Conservation (phyloP, 2,329 filamentous ascomycete genomes). For the Fusarium sp. region DNA sequence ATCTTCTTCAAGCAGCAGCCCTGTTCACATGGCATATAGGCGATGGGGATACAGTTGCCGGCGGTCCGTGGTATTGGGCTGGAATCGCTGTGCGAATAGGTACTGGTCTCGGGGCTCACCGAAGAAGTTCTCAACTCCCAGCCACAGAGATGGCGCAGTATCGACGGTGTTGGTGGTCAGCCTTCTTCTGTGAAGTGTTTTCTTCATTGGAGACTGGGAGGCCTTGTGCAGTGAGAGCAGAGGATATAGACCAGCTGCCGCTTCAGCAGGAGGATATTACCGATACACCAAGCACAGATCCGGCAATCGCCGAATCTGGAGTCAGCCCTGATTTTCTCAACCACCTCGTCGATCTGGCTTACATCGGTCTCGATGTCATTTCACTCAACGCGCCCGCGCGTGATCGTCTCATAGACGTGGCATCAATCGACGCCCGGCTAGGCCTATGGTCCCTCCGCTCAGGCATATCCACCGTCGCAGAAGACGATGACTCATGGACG, state of each 20-base stretch:
- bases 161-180: slow-evolving; percentile 40
- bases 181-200: slow-evolving; percentile 39
- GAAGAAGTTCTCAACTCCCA: slow-evolving; percentile 34
- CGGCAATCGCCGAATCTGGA: neutral
- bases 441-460: slow-evolving; percentile 40
- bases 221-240: slow-evolving; percentile 36
- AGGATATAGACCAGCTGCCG: slow-evolving; percentile 39
- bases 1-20: slow-evolving; percentile 37
- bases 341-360: slow-evolving; percentile 37
- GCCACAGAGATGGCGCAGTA: slow-evolving; percentile 38
- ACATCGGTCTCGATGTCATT: slow-evolving; percentile 37
- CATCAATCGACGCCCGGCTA: slow-evolving; percentile 35
- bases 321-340: slow-evolving; percentile 35
- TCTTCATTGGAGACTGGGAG: slow-evolving; percentile 34
- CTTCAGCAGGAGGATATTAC: slow-evolving; percentile 35
- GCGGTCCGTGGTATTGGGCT: slow-evolving; percentile 41
- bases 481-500: slow-evolving; percentile 33
- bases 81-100: slow-evolving; percentile 39
- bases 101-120: slow-evolving; percentile 32
- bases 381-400: slow-evolving; percentile 31
- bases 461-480: slow-evolving; percentile 37
- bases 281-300: slow-evolving; percentile 11
- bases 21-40: slow-evolving; percentile 41
- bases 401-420: slow-evolving; percentile 29
- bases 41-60: slow-evolving; percentile 35